Percentiles rank a stretch among this genome's conserved stretches.
Evolutionary conservation across 1,284 basidiomycete genomes (phyloP).

Genomic region (Blastosporella zonata): DNA sequence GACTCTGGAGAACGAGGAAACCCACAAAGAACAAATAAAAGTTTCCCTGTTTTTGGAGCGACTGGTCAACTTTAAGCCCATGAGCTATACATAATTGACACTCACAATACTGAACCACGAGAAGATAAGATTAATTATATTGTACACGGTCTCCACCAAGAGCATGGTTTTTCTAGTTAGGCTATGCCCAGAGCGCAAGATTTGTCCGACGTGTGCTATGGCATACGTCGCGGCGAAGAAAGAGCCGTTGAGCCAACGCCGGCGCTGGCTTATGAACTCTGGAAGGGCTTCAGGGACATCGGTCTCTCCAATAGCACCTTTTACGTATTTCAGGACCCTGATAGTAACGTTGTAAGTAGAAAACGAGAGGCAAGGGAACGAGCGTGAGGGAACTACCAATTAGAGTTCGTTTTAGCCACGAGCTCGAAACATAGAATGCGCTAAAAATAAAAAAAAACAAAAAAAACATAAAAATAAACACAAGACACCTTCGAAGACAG

Average conservation of each 20-base stretch:
- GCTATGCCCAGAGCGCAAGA: conserved; percentile 85
- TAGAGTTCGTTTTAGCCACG: conserved; percentile 85
- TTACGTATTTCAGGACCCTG: conserved; percentile 95
- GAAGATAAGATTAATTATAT: conserved; percentile 85
- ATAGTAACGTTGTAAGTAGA: neutral
- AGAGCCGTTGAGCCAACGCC: conserved; percentile 91
- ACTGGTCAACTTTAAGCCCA: neutral
- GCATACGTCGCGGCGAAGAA: conserved; percentile 93
- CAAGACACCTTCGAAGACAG: neutral
- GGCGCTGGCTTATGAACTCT: conserved; percentile 93
- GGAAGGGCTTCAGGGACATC: conserved; percentile 93
- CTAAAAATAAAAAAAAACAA: conserved; percentile 35
- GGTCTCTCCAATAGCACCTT: conserved; percentile 92
- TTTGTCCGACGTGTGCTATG: conserved; percentile 81
- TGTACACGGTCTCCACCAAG: conserved; percentile 84
- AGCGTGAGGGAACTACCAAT: conserved; percentile 52
- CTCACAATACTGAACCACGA: conserved; percentile 90
- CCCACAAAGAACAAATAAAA: conserved; percentile 96
- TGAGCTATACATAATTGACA: conserved; percentile 16
- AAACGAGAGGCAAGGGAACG: neutral
- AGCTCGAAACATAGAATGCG: conserved; percentile 98
- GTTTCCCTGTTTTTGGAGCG: conserved; percentile 59
- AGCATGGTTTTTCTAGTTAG: conserved; percentile 70
- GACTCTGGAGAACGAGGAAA: conserved; percentile 9
- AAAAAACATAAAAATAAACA: neutral